A percentile compares a stretch with the other conserved stretches of the same genome.
These are phyloP conservation scores for Neurospora hispaniola DNA, from an alignment of 495 filamentous ascomycete genomes.

Conservation along the genomic window DNA sequence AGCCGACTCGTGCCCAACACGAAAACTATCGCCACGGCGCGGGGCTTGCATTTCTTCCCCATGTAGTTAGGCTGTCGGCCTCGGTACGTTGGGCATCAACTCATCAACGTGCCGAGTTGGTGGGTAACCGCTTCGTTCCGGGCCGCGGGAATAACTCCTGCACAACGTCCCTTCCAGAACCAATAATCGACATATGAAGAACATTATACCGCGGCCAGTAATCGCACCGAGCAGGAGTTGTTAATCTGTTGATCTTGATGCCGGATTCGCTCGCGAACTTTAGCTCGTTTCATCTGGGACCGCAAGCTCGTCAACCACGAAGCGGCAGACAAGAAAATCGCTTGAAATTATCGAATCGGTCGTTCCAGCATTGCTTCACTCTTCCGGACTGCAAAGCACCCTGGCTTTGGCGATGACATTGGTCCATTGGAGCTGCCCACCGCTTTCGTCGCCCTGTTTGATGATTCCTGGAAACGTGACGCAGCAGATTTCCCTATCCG, in stretches of 20 bases:
- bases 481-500: slow-evolving; percentile 35
- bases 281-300: background rate
- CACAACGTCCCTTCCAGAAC: background rate
- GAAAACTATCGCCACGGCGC: background rate
- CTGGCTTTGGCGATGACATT: slow-evolving; percentile 46
- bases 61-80: background rate
- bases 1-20: background rate
- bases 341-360: background rate
- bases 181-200: background rate
- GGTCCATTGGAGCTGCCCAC: slow-evolving; percentile 37
- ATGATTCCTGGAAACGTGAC: slow-evolving; percentile 44
- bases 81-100: background rate
- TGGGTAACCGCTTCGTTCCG: background rate
- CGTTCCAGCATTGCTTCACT: background rate
- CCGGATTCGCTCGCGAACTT: background rate
- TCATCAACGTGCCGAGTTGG: background rate
- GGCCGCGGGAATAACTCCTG: background rate
- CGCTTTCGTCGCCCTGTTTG: slow-evolving; percentile 46
- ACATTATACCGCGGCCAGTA: background rate
- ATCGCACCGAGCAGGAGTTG: background rate
- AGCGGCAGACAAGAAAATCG: background rate
- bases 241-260: background rate
- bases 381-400: slow-evolving; percentile 41
- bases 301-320: background rate
- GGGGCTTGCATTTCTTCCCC: background rate